Percentiles rank a stretch among this genome's conserved stretches.
These are phyloP conservation scores for Soucietia sequanensis DNA, from an alignment of 805 yeast species.

Conservation along the genomic window DNA sequence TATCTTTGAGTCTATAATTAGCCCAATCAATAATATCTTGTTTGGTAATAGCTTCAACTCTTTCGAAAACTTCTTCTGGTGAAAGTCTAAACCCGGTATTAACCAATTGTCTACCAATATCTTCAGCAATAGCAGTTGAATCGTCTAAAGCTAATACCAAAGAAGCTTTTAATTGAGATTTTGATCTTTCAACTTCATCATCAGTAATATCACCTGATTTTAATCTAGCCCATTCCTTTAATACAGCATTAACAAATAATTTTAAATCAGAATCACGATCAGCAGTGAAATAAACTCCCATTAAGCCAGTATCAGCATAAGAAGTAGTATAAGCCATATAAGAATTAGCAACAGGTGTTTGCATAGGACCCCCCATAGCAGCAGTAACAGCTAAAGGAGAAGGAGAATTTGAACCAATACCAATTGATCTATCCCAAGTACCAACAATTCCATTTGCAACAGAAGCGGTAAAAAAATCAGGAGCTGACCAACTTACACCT, in stretches of 20 bases:
- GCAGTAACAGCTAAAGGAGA: slow-evolving; percentile 76
- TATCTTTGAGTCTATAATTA: slow-evolving; percentile 68
- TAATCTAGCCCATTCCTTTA: slow-evolving; percentile 87
- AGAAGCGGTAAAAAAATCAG: slow-evolving; percentile 91
- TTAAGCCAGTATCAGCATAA: slow-evolving; percentile 94
- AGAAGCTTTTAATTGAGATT: slow-evolving; percentile 92
- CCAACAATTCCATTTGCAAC: slow-evolving; percentile 97
- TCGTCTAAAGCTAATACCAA: slow-evolving; percentile 87
- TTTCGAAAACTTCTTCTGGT: slow-evolving; percentile 70
- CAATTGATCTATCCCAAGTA: slow-evolving; percentile 93
- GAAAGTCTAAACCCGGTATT: slow-evolving; percentile 82
- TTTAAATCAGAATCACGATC: slow-evolving; percentile 70
- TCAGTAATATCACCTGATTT: slow-evolving; percentile 73
- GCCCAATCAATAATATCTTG: slow-evolving; percentile 88
- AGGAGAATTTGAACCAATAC: slow-evolving; percentile 80
- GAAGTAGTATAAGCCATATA: slow-evolving; percentile 97
- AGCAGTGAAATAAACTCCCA: slow-evolving; percentile 93
- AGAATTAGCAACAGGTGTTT: slow-evolving; percentile 79
- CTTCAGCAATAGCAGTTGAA: slow-evolving; percentile 94
- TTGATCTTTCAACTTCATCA: slow-evolving; percentile 90
- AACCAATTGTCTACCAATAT: slow-evolving; percentile 94
- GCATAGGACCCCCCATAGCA: slow-evolving; percentile 54
- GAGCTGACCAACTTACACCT: slow-evolving; percentile 96
- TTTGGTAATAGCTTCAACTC: slow-evolving; percentile 74
- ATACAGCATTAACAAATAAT: slow-evolving; percentile 68